Conservation (phyloP, 2,329 filamentous ascomycete genomes). For the Botryotinia convoluta region DNA sequence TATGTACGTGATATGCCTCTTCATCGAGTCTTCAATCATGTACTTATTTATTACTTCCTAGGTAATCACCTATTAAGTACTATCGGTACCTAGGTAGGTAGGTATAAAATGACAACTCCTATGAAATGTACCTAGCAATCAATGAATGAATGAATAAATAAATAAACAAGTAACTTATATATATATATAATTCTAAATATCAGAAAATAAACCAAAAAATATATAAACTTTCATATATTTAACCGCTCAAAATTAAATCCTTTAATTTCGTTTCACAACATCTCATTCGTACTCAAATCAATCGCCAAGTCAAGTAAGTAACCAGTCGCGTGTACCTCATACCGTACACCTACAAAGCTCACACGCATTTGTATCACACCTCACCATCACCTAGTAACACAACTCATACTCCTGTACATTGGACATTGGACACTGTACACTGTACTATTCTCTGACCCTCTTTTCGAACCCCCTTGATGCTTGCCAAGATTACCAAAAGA, state of each 20-base stretch:
- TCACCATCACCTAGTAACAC: not conserved
- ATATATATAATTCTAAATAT: not conserved
- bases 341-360: not conserved
- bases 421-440: not conserved
- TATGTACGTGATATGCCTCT: not conserved
- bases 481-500: not conserved
- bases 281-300: not conserved
- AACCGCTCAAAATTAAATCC: not conserved
- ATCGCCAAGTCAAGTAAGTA: conserved; percentile 1
- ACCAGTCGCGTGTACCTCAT: conserved; percentile 13
- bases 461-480: not conserved
- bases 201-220: not conserved
- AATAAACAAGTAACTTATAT: not conserved
- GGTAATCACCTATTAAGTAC: no score
- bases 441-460: not conserved
- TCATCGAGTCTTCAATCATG: not conserved
- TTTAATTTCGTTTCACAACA: not conserved
- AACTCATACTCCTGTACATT: not conserved
- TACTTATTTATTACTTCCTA: not conserved
- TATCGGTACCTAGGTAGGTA: no score
- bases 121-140: no score
- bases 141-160: not conserved
- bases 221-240: not conserved
- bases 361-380: conserved; percentile 2
- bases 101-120: not conserved